Base-by-base conservation (phyloP, 2,329 filamentous ascomycete species). In the Xylariaceae sp. region DNA sequence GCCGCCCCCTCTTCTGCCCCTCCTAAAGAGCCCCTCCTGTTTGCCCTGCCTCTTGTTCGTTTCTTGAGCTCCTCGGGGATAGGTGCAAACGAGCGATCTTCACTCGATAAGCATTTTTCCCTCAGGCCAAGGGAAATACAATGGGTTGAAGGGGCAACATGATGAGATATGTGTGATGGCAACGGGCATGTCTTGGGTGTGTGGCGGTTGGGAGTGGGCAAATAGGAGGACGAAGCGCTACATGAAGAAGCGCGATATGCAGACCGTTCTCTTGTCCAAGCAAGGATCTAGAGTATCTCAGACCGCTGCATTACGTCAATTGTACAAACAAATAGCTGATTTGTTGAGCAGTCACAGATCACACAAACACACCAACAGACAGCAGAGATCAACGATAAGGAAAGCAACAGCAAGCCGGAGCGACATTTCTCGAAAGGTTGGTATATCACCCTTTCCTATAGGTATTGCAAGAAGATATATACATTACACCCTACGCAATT, bases 261-360 rank as follows among this genome's bases (percentile, higher is more conserved):
- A 39, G 33, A 39, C 24, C 37, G 39, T 37, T 40, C 26, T 34
- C 21, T 53, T 44, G 29, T 46, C 41, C 44, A 28, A 39, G 37
- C 58, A 47, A 40, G 50, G 54, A 58, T 58, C 37, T 39, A 21
- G 43, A 43, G 37, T 28, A 51, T 41, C 29, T 34, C 49, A 60
- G 52, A 59, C 53, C 48, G 53, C 53, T 55, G 54, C 60, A 69
- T 69, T 69, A 69, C 67, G 67, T 69, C 67, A 69, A 67, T 58
- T 59, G 57, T 64, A 63, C 64, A 54, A 57, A 53, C 52, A 48
- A 14, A 45, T 46, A 29, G 53, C 56, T 58, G 40, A 61, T 61
- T 61, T 55, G 43, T 49, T 54, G 41, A 54, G 53, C 47, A 57
- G 39, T 52, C 50, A 53, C 49, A 45, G 29, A 56, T 28, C 33